Percentiles rank a stretch among this genome's conserved stretches.
Evolutionary conservation across 345 rosid genomes (phyloP).

Genomic region (Pistacia vera): DNA sequence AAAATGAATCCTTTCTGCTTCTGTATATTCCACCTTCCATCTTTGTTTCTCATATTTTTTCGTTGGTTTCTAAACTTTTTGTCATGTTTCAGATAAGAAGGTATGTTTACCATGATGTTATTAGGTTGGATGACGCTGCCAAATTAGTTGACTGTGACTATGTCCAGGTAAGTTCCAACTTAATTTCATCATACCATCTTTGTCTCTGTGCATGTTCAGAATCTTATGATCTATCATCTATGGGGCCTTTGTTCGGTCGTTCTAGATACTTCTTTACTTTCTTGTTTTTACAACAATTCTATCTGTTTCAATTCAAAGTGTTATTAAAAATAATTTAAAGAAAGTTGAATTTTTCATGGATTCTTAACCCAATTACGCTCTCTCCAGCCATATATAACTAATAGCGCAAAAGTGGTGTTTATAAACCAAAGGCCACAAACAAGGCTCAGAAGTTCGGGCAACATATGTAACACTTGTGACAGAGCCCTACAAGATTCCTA

Average conservation of each 20-base stretch:
- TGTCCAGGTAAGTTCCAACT: conserved; percentile 60
- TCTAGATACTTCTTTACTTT: no score
- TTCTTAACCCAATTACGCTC: neutral
- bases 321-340: no score
- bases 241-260: no score
- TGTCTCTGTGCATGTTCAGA: conserved; percentile 13
- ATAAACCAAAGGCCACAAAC: conserved; percentile 76
- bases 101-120: conserved; percentile 82
- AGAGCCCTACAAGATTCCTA: conserved; percentile 71
- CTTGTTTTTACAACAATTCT: neutral
- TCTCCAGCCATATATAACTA: conserved; percentile 71
- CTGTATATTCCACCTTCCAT: neutral
- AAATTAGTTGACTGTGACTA: conserved; percentile 73
- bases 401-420: conserved; percentile 83
- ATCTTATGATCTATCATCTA: neutral
- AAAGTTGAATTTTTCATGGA: neutral
- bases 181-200: neutral
- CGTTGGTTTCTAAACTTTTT: neutral
- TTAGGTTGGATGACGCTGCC: conserved; percentile 67
- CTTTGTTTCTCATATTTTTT: neutral
- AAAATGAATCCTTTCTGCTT: neutral
- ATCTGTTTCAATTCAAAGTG: neutral
- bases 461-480: conserved; percentile 68
- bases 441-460: conserved; percentile 68
- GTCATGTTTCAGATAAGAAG: conserved; percentile 68